phyloP scores from a whole-genome alignment of 2,329 filamentous ascomycete genomes.

The Fusarium zealandicum region DNA sequence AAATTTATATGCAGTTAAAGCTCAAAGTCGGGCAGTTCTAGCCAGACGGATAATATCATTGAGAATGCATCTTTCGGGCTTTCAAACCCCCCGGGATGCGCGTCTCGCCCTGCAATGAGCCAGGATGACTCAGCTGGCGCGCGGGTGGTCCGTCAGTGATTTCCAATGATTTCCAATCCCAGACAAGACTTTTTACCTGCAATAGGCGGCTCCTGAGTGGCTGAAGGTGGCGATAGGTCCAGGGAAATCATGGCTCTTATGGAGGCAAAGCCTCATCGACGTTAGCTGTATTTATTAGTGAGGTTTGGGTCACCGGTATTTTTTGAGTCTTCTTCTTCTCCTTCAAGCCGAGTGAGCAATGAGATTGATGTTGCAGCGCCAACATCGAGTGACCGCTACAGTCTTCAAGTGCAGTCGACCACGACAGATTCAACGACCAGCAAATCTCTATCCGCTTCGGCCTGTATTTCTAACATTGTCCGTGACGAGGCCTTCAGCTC shows the following conservation, averaged over 20 bases:
- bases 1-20: too few relatives aligned
- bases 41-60: too few relatives aligned
- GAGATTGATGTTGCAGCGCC: conserved; percentile 18
- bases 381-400: conserved; percentile 4
- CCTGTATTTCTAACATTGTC: background rate
- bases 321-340: background rate
- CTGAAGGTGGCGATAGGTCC: conserved; percentile 1
- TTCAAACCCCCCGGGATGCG: too few relatives aligned
- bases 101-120: conserved; percentile 2
- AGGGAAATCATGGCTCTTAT: conserved; percentile 25
- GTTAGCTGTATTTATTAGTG: conserved; percentile 8
- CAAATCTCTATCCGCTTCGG: background rate
- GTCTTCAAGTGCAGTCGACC: background rate
- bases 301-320: background rate
- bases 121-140: conserved; percentile 37
- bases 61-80: too few relatives aligned
- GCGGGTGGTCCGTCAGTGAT: conserved; percentile 34
- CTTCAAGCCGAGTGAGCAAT: conserved; percentile 20
- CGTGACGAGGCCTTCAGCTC: background rate
- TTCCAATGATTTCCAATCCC: conserved; percentile 35
- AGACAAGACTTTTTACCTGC: conserved; percentile 5
- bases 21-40: background rate
- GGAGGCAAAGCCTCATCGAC: conserved; percentile 15
- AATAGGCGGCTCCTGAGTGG: conserved; percentile 29
- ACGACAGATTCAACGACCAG: background rate